Evolutionary conservation across 768 basidiomycete species (phyloP), one percentile per base, ranked within the genome.

Genomic region (Pholiota molesta): DNA sequence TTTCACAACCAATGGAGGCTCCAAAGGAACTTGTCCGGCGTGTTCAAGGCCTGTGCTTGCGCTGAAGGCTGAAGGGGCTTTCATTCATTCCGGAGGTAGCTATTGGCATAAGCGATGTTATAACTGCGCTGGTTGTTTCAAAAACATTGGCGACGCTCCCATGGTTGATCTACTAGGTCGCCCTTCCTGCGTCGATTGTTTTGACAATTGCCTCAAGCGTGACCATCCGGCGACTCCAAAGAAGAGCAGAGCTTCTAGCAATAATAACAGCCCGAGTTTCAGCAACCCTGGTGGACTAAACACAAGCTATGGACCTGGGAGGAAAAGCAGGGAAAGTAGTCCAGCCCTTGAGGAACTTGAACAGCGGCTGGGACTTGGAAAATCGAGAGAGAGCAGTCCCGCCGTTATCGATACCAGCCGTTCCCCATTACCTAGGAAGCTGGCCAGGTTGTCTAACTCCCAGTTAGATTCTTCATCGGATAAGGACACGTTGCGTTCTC

Each of bases 61-160:
- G 19, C 77, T 94, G 45, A 91, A 88, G 70, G 81, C 84, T 3
- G 92, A 94, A 74, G 93, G 93, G 2, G 86, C 84, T 4, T 94
- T 89, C 64, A 80, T 95, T 45, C 87, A 93, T 70, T 86, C 85
- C 5, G 82, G 83, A 5, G 86, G 84, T 45, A 82, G 82, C 47
- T 84, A 87, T 65, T 95, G 93, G 92, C 93, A 95, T 69, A 91
- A 89, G 72, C 81, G 78, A 51, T 95, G 93, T 72, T 95, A 94
- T 75, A 80, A 79, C 64, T 95, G 93, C 69, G 79, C 82, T 16
- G 86, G 85, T 5, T 95, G 93, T 70, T 81, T 77, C 72, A 90
- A 85, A 75, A 83, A 87, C 63, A 87, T 94, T 33, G 88, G 91
- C 8, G 83, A 89, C 65, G 76, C 76, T 1, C 93, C 93, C 0